Evolutionary conservation across 228 moss, liverwort and hornwort species (phyloP).

Genomic region (Sphagnum fallax): DNA sequence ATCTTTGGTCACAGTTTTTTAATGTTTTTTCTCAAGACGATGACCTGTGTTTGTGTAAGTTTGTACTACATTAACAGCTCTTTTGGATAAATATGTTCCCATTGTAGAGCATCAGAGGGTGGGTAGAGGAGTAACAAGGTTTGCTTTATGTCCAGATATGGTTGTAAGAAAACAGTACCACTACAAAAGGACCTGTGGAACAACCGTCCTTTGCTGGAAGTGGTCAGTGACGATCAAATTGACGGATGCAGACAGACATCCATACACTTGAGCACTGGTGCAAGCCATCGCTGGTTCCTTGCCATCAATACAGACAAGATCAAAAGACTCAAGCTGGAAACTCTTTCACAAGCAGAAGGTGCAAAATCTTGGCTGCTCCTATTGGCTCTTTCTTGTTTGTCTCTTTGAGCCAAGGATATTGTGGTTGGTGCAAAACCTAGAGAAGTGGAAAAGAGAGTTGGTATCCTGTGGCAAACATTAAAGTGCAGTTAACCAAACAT

Average conservation of each 20-base stretch:
- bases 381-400: too few relatives aligned
- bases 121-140: too few relatives aligned
- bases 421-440: too few relatives aligned
- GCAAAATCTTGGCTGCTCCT: not conserved
- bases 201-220: constrained; percentile 49
- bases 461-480: too few relatives aligned
- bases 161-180: constrained; percentile 58
- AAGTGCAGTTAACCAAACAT: not conserved
- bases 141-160: constrained; percentile 1
- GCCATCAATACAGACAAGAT: constrained; percentile 59
- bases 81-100: too few relatives aligned
- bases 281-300: constrained; percentile 61
- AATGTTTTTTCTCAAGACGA: too few relatives aligned
- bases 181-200: constrained; percentile 42
- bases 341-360: constrained; percentile 13
- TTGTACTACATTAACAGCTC: too few relatives aligned
- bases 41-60: too few relatives aligned
- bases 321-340: constrained; percentile 43
- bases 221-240: constrained; percentile 29
- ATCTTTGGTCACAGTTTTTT: too few relatives aligned
- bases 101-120: too few relatives aligned
- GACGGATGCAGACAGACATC: constrained; percentile 43
- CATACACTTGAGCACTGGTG: constrained; percentile 47
- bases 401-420: too few relatives aligned
- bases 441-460: too few relatives aligned